Evolutionary conservation across 2,329 filamentous ascomycete genomes (phyloP).

Genomic region (Phialemoniopsis sp.): DNA sequence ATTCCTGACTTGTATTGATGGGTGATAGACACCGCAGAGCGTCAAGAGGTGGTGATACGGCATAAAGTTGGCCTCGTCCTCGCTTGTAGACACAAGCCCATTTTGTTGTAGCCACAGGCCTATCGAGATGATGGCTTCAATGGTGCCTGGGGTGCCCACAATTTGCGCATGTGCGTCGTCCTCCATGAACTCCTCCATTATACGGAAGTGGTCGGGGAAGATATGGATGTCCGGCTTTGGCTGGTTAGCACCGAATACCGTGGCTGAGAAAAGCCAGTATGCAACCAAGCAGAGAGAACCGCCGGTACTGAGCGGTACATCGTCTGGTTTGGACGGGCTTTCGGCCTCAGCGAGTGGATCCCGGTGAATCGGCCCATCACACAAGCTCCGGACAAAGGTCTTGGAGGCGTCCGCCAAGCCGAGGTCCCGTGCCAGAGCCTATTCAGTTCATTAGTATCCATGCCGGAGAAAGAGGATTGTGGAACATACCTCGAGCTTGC

Average conservation of each 20-base stretch:
- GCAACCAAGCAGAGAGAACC: slow-evolving; percentile 56
- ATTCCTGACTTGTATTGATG: slow-evolving; percentile 47
- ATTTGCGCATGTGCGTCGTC: slow-evolving; percentile 45
- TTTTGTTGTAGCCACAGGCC: slow-evolving; percentile 55
- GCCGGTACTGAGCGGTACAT: slow-evolving; percentile 54
- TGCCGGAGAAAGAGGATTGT: no score
- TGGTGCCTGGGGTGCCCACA: slow-evolving; percentile 44
- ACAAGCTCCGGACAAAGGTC: slow-evolving; percentile 39
- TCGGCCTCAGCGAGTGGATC: slow-evolving; percentile 36
- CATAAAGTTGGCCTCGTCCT: slow-evolving; percentile 44
- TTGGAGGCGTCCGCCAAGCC: slow-evolving; percentile 44
- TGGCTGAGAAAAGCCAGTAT: slow-evolving; percentile 59
- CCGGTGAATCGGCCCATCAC: slow-evolving; percentile 32
- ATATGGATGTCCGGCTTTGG: slow-evolving; percentile 49
- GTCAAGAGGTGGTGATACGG: slow-evolving; percentile 57
- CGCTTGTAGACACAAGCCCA: slow-evolving; percentile 8
- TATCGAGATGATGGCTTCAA: slow-evolving; percentile 56
- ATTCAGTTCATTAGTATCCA: neutral
- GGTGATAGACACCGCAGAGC: slow-evolving; percentile 54
- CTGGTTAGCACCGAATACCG: slow-evolving; percentile 55
- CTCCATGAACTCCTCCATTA: slow-evolving; percentile 50
- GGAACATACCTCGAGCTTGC: slow-evolving; percentile 61
- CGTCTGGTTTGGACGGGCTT: slow-evolving; percentile 28
- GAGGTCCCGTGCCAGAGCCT: slow-evolving; percentile 62
- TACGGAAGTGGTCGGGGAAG: slow-evolving; percentile 54